Evolutionary conservation across 2,329 filamentous ascomycete genomes (phyloP).

Genomic region (Curvularia sp.): DNA sequence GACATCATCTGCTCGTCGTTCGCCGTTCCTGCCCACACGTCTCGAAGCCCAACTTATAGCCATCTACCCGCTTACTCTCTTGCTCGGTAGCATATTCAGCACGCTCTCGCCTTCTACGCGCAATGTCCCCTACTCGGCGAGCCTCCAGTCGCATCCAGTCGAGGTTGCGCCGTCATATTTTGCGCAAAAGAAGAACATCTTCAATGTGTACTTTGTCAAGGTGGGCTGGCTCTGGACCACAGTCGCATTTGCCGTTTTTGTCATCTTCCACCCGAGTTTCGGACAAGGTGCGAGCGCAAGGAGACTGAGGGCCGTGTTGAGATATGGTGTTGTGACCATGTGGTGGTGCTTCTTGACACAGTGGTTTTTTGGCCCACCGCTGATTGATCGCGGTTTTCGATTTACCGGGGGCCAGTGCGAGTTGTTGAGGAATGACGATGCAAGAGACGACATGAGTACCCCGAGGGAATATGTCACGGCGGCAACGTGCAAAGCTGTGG

Average conservation of each 20-base stretch:
- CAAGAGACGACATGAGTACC: slow-evolving; percentile 56
- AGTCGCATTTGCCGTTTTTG: slow-evolving; percentile 72
- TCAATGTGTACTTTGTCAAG: slow-evolving; percentile 95
- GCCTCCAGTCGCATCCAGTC: slow-evolving; percentile 68
- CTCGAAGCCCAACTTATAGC: slow-evolving; percentile 70
- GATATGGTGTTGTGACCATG: slow-evolving; percentile 75
- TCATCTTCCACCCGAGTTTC: slow-evolving; percentile 70
- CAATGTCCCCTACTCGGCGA: slow-evolving; percentile 67
- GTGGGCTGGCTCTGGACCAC: slow-evolving; percentile 93
- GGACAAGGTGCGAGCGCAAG: slow-evolving; percentile 54
- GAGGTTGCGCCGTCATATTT: slow-evolving; percentile 80
- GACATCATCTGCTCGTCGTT: slow-evolving; percentile 42
- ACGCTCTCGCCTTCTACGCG: slow-evolving; percentile 74
- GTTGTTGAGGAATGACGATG: slow-evolving; percentile 59
- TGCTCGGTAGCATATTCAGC: slow-evolving; percentile 83
- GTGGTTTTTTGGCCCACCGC: slow-evolving; percentile 91
- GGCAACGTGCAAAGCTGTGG: slow-evolving; percentile 80
- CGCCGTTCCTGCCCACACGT: slow-evolving; percentile 73
- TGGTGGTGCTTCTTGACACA: slow-evolving; percentile 91
- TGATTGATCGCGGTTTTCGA: slow-evolving; percentile 90
- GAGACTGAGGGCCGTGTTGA: slow-evolving; percentile 65
- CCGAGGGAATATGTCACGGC: slow-evolving; percentile 68
- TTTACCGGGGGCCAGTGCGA: slow-evolving; percentile 87
- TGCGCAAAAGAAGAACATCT: slow-evolving; percentile 88
- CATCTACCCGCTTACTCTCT: slow-evolving; percentile 78